A percentile compares a stretch with the other conserved stretches of the same genome.
phyloP scores from a whole-genome alignment of 345 rosid species.

The Pseudoturritis turrita region DNA sequence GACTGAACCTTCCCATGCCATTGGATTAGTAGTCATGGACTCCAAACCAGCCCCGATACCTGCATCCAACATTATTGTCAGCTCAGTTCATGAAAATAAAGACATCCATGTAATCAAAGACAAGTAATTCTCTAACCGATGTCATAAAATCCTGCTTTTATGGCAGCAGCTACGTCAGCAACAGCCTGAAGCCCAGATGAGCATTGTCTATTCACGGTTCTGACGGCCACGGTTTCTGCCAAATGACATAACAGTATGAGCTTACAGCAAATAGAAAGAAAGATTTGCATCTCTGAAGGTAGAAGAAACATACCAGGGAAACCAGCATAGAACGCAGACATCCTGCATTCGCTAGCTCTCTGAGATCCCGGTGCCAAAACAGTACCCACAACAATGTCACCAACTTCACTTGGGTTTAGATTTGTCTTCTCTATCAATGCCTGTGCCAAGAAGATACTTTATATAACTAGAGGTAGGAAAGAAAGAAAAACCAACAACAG shows the following conservation, averaged over 20 bases:
- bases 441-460: constrained; percentile 32
- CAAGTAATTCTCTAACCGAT: constrained; percentile 47
- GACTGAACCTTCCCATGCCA: constrained; percentile 92
- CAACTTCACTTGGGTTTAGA: constrained; percentile 85
- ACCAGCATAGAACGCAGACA: constrained; percentile 99
- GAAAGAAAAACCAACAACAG: not conserved
- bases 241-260: not conserved
- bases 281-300: not conserved
- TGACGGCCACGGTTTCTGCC: constrained; percentile 83
- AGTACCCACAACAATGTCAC: constrained; percentile 97
- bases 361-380: constrained; percentile 95
- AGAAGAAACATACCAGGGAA: constrained; percentile 65
- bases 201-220: constrained; percentile 97
- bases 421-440: constrained; percentile 89
- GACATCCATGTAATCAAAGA: not conserved
- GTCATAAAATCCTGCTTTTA: constrained; percentile 97
- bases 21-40: constrained; percentile 85
- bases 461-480: not conserved
- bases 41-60: constrained; percentile 99
- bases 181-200: constrained; percentile 99
- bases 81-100: not conserved
- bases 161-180: constrained; percentile 98
- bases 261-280: not conserved
- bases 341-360: constrained; percentile 97
- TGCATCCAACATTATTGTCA: constrained; percentile 16